Evolutionary conservation across 73 alveolate species (phyloP).

Genomic region (Blepharisma japonicum): DNA sequence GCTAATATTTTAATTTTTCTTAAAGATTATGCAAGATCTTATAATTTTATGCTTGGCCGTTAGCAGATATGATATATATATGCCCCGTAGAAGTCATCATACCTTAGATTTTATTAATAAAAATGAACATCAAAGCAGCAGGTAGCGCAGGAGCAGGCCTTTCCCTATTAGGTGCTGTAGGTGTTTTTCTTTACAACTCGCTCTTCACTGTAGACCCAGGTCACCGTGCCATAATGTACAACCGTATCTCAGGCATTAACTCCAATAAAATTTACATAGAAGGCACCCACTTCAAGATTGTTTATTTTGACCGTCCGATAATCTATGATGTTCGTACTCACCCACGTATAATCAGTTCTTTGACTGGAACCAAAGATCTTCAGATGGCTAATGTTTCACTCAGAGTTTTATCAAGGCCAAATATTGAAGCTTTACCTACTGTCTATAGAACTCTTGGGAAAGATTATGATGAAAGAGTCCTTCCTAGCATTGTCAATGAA

Average conservation of each 20-base stretch:
- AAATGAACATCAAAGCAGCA: too few relatives aligned
- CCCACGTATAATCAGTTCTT: conserved; percentile 68
- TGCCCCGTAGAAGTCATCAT: too few relatives aligned
- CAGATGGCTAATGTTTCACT: conserved; percentile 84
- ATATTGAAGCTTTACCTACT: conserved; percentile 64
- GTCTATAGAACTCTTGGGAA: conserved; percentile 83
- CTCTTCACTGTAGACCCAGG: conserved; percentile 84
- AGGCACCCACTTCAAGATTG: conserved; percentile 92
- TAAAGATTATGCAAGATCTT: too few relatives aligned
- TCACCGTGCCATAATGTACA: conserved; percentile 70
- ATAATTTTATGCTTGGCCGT: too few relatives aligned
- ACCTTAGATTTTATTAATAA: too few relatives aligned
- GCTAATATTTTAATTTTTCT: too few relatives aligned
- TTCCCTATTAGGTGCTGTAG: conserved; percentile 1
- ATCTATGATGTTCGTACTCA: conserved; percentile 86
- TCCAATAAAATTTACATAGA: conserved; percentile 48
- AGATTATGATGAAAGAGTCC: conserved; percentile 94
- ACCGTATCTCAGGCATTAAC: conserved; percentile 63
- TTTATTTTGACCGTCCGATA: conserved; percentile 94
- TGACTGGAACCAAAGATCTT: conserved; percentile 91
- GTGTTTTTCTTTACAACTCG: conserved; percentile 13
- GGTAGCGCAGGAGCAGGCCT: background rate
- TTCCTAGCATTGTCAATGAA: conserved; percentile 95
- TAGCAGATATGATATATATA: too few relatives aligned
- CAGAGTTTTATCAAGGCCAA: conserved; percentile 94